These are phyloP conservation scores for Suillus placidus DNA, from an alignment of 768 basidiomycete species.

Conservation along the genomic window DNA sequence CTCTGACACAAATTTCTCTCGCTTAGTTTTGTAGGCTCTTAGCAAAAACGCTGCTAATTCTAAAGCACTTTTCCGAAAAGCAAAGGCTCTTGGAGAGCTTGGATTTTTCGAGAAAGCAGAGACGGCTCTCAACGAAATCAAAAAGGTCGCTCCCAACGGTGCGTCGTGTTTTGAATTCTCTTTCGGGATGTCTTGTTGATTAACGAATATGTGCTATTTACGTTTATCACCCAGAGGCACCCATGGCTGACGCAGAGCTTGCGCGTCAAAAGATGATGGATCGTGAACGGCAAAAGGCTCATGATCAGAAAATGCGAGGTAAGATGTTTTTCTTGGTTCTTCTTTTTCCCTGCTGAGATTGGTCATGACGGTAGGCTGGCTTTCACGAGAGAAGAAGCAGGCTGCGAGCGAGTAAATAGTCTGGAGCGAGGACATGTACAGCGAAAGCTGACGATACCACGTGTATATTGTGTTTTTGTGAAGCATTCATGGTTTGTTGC, in stretches of 20 bases:
- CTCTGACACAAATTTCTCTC: background rate
- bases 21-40: slow-evolving; percentile 53
- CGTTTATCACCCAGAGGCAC: slow-evolving; percentile 45
- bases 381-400: slow-evolving; percentile 35
- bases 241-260: slow-evolving; percentile 66
- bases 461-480: slow-evolving; percentile 9
- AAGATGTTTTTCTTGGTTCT: slow-evolving; percentile 1
- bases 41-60: slow-evolving; percentile 73
- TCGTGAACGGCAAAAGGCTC: slow-evolving; percentile 63
- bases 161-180: slow-evolving; percentile 7
- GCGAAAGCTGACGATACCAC: slow-evolving; percentile 24
- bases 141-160: slow-evolving; percentile 67
- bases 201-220: background rate
- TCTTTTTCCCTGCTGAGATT: slow-evolving; percentile 4
- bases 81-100: slow-evolving; percentile 73
- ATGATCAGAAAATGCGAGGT: slow-evolving; percentile 80
- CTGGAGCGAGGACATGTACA: slow-evolving; percentile 1
- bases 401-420: slow-evolving; percentile 6
- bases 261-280: slow-evolving; percentile 61
- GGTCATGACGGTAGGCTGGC: slow-evolving; percentile 28
- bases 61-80: slow-evolving; percentile 83
- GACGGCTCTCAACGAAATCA: slow-evolving; percentile 63
- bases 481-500: background rate
- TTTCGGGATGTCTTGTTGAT: background rate
- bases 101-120: slow-evolving; percentile 78